Evolutionary conservation across 176 grass and related monocot species (phyloP).

Genomic region (Oryza officinalis): DNA sequence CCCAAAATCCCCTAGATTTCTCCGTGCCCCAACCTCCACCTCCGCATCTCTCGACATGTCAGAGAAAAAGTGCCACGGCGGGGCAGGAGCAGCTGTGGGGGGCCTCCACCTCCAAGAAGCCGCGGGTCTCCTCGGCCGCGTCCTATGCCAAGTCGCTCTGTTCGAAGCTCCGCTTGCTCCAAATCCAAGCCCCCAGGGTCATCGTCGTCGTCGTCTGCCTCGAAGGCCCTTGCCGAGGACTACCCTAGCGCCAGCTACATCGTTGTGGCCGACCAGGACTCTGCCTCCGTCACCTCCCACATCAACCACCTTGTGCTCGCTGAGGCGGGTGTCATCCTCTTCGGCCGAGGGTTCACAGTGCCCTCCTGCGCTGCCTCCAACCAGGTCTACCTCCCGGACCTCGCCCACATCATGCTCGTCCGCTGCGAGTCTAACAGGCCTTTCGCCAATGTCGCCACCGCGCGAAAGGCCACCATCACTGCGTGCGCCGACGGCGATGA

Average conservation of each 20-base stretch:
- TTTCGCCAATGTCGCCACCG: conserved; percentile 78
- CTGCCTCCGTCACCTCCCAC: conserved; percentile 54
- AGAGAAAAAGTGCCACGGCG: conserved; percentile 75
- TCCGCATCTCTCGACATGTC: conserved; percentile 52
- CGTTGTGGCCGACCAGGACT: conserved; percentile 80
- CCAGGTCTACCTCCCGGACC: conserved; percentile 91
- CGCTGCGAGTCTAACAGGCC: conserved; percentile 71
- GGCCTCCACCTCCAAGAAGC: conserved; percentile 53
- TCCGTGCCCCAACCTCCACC: background rate
- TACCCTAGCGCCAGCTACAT: conserved; percentile 59
- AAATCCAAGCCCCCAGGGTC: conserved; percentile 32
- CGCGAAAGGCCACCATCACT: conserved; percentile 93
- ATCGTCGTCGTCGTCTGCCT: background rate
- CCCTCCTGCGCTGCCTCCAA: conserved; percentile 78
- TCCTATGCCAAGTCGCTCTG: conserved; percentile 81
- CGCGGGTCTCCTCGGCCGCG: conserved; percentile 45
- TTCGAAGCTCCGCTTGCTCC: conserved; percentile 64
- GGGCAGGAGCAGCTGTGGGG: too few species aligned
- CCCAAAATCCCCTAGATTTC: background rate
- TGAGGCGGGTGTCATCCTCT: conserved; percentile 68
- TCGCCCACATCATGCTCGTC: conserved; percentile 89
- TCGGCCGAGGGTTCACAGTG: conserved; percentile 65
- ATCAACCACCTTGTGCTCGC: conserved; percentile 76
- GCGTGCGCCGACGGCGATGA: conserved; percentile 37
- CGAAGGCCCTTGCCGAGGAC: conserved; percentile 43